Conservation (phyloP, 2,329 filamentous ascomycete genomes). For the Fusarium sp. region DNA sequence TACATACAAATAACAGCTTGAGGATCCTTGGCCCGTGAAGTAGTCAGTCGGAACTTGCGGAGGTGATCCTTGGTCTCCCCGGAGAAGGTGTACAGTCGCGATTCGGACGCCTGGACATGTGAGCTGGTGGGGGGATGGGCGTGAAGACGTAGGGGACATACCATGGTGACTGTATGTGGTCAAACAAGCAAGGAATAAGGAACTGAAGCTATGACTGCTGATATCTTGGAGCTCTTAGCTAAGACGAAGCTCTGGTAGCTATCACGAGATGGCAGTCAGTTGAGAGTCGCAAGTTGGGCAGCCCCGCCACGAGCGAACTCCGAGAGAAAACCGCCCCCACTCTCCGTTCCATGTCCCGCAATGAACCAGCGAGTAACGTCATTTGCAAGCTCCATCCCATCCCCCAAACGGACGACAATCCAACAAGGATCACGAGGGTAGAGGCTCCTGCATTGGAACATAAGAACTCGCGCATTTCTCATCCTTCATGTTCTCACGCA, state of each 20-base stretch:
- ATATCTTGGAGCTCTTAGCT: neutral
- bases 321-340: conserved; percentile 6
- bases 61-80: conserved; percentile 89
- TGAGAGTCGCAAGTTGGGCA: conserved; percentile 19
- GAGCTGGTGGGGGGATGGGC: conserved; percentile 12
- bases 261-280: conserved; percentile 22
- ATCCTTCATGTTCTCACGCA: conserved; percentile 76
- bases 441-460: neutral
- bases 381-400: conserved; percentile 24
- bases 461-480: conserved; percentile 4
- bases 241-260: conserved; percentile 15
- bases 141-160: neutral
- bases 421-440: conserved; percentile 16
- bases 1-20: conserved; percentile 94
- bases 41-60: conserved; percentile 93
- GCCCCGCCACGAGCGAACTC: conserved; percentile 30
- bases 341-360: conserved; percentile 30
- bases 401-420: conserved; percentile 16
- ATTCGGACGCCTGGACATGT: conserved; percentile 72
- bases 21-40: conserved; percentile 85
- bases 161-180: conserved; percentile 26
- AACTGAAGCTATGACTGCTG: conserved; percentile 11
- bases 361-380: conserved; percentile 31
- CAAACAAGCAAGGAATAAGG: neutral
- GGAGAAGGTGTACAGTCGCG: conserved; percentile 92